Conservation (phyloP, 169 alveolate genomes). For the Eimeria acervulina region DNA sequence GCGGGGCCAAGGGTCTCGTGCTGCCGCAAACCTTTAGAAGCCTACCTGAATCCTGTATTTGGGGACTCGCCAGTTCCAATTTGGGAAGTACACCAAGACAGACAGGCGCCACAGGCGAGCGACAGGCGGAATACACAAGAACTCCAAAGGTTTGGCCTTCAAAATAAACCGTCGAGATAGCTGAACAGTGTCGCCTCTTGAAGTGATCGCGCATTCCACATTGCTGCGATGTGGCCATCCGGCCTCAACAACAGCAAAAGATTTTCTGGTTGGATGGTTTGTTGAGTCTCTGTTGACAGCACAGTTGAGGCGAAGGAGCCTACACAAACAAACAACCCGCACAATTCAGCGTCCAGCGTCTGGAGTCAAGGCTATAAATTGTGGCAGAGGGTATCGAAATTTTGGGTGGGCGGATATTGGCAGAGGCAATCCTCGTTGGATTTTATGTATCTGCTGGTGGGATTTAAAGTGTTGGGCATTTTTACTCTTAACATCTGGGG, state of each 20-base stretch:
- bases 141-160: neutral
- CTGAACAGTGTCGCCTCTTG: constrained; percentile 2
- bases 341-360: neutral
- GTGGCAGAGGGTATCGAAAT: neutral
- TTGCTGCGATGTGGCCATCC: constrained; percentile 77
- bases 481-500: constrained; percentile 10
- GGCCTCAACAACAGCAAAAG: constrained; percentile 75
- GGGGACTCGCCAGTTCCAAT: neutral
- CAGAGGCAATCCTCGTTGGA: neutral
- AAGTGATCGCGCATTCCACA: constrained; percentile 11
- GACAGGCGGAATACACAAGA: neutral
- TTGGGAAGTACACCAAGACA: neutral
- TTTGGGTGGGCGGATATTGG: neutral
- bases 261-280: neutral
- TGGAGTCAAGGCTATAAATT: neutral
- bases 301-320: constrained; percentile 33
- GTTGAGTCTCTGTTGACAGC: neutral
- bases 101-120: neutral
- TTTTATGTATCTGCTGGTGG: neutral
- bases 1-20: neutral
- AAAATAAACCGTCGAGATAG: neutral
- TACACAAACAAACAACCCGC: neutral
- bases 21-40: neutral
- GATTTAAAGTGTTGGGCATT: neutral
- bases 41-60: neutral